Evolutionary conservation across 2,329 filamentous ascomycete genomes (phyloP), one percentile per base, ranked within the genome.

Genomic region (Trichocomaceae sp.): DNA sequence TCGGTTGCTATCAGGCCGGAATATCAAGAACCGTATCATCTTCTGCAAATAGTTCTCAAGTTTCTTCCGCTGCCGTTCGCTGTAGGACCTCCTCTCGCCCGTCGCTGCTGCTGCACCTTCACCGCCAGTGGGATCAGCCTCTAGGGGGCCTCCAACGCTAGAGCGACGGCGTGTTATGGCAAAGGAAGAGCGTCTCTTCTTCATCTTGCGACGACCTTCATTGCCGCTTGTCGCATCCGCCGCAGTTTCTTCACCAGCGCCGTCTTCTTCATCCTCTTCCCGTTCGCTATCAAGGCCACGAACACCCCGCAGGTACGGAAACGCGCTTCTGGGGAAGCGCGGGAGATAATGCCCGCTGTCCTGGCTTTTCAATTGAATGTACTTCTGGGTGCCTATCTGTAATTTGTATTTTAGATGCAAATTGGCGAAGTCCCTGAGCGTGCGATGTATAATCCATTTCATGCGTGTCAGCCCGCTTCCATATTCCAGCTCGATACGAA

Each of bases 1-100:
- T 9, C 93, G 84, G 65, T 96, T 97, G 73, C 90, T 96, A 71
- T 97, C 92, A 6, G 93, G 85, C 46, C 92, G 84, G 74, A 99
- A 99, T 72, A 99, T 97, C 63, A 99, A 83, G 82, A 92, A 97
- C 53, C 89, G 85, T 57, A 97, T 92, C 84, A 97, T 90, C 64
- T 92, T 87, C 60, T 92, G 89, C 19, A 99, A 76, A 68, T 99
- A 99, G 48, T 84, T 84, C 68, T 97, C 93, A 31, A 99, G 77
- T 67, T 88, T 89, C 63, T 84, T 86, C 55, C 92, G 83, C 71
- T 96, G 91, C 58, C 83, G 84, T 63, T 95, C 89, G 41, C 89
- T 83, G 62, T 92, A 95, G 2, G 76, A 75, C 54, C 83, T 78
- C 59, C 73, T 77, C 57, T 75, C 76, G 19, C 63, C 63, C 9